Percentiles rank a stretch among this genome's conserved stretches.
phyloP scores from a whole-genome alignment of 2,329 filamentous ascomycete species.

The Sporothrix schenckii region DNA sequence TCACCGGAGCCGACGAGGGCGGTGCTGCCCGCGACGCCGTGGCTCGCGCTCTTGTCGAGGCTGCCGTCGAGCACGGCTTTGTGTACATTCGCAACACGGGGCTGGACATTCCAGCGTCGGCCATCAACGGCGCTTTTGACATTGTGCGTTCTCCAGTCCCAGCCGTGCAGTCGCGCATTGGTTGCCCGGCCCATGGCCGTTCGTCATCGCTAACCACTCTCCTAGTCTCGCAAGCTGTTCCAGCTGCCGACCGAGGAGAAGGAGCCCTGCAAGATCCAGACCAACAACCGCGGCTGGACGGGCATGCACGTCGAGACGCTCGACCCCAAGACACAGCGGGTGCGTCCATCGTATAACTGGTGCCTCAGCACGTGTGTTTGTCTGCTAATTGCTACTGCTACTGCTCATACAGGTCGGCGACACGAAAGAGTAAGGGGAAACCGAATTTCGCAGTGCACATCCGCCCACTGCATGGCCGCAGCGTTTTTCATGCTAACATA shows the following conservation, averaged over 20 bases:
- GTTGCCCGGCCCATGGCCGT: too few relatives aligned
- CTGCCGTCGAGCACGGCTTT: constrained; percentile 82
- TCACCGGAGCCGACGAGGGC: constrained; percentile 60
- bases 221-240: constrained; percentile 73
- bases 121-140: constrained; percentile 72
- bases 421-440: constrained; percentile 75
- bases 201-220: constrained; percentile 22
- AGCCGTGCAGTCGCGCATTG: not conserved
- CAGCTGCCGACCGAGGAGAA: constrained; percentile 71
- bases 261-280: constrained; percentile 70
- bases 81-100: constrained; percentile 81
- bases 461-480: too few relatives aligned
- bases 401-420: constrained; percentile 66
- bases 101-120: constrained; percentile 64
- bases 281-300: constrained; percentile 86
- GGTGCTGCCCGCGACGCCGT: constrained; percentile 44
- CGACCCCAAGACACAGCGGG: constrained; percentile 79
- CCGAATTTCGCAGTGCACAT: not conserved
- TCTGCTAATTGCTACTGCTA: not conserved
- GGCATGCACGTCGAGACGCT: constrained; percentile 86
- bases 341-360: constrained; percentile 40
- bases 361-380: too few relatives aligned
- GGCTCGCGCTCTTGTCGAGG: constrained; percentile 73
- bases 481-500: not conserved
- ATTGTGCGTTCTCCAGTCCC: constrained; percentile 56